phyloP scores from a whole-genome alignment of 2,329 filamentous ascomycete species.

The Hypoxylon sp. region DNA sequence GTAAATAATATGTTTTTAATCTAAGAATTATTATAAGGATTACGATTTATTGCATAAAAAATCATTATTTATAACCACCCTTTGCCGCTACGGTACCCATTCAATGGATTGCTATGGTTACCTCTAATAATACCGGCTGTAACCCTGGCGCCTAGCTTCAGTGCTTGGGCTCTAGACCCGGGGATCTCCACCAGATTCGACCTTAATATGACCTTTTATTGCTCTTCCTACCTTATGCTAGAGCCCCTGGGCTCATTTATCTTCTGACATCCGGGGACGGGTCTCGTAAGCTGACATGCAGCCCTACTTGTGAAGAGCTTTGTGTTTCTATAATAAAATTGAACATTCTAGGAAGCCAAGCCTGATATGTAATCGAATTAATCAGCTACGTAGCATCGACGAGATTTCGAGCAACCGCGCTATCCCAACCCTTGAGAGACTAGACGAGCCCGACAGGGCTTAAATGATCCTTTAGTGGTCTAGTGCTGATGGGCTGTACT shows the following conservation, averaged over 20 bases:
- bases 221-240: constrained; percentile 6
- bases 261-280: neutral
- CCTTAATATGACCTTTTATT: constrained; percentile 11
- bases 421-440: constrained; percentile 5
- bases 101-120: neutral
- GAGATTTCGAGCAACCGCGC: constrained; percentile 20
- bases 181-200: constrained; percentile 24
- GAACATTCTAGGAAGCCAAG: neutral
- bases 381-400: constrained; percentile 16
- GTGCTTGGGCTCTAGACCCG: constrained; percentile 16
- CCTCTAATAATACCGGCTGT: constrained; percentile 26
- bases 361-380: constrained; percentile 12
- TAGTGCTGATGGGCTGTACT: constrained; percentile 39
- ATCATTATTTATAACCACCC: no score
- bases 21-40: no score
- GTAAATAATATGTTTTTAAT: no score
- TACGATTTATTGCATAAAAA: no score
- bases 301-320: neutral
- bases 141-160: constrained; percentile 12
- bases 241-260: constrained; percentile 1
- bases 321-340: neutral
- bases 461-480: constrained; percentile 18
- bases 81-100: no score
- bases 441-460: constrained; percentile 24
- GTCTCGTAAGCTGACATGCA: neutral